A percentile compares a stretch with the other conserved stretches of the same genome.
phyloP scores from a whole-genome alignment of 495 filamentous ascomycete species.

The Apodospora peruviana region DNA sequence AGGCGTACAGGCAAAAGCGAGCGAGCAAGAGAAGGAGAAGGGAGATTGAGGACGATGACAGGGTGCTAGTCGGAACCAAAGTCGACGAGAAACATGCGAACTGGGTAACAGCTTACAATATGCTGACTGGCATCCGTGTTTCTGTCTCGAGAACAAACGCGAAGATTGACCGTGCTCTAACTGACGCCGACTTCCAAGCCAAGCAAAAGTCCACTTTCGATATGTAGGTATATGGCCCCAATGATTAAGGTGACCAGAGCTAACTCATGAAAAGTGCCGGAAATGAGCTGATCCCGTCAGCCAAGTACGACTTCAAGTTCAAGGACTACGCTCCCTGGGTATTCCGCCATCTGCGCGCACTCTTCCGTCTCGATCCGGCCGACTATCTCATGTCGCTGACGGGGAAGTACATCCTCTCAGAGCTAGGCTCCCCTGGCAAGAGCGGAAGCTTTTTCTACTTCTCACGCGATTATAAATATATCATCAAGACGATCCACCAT shows the following conservation, averaged over 20 bases:
- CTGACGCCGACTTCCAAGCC: conserved; percentile 83
- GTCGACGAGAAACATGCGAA: conserved; percentile 97
- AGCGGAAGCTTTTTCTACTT: conserved; percentile 99
- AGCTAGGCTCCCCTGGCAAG: conserved; percentile 94
- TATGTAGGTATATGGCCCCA: conserved; percentile 45
- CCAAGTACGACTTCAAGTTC: conserved; percentile 99
- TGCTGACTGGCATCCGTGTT: conserved; percentile 98
- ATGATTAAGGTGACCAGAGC: not conserved
- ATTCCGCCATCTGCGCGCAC: conserved; percentile 84
- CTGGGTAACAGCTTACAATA: conserved; percentile 98
- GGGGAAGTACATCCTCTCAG: conserved; percentile 97
- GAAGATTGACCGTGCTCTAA: conserved; percentile 85
- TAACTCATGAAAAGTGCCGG: conserved; percentile 58
- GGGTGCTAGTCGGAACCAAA: conserved; percentile 93
- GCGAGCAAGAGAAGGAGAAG: conserved; percentile 73
- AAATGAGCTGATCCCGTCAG: conserved; percentile 93
- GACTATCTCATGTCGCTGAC: conserved; percentile 98
- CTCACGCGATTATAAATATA: conserved; percentile 99
- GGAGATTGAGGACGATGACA: conserved; percentile 90
- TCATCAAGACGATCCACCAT: conserved; percentile 99
- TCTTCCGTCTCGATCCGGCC: conserved; percentile 88
- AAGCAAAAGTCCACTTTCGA: conserved; percentile 98
- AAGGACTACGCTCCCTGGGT: conserved; percentile 99
- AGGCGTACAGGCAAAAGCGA: conserved; percentile 83
- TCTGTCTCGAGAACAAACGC: conserved; percentile 94